Percentiles rank a stretch among this genome's conserved stretches.
Evolutionary conservation across 768 basidiomycete genomes (phyloP).

Genomic region (Pleurotus tuber-regium): DNA sequence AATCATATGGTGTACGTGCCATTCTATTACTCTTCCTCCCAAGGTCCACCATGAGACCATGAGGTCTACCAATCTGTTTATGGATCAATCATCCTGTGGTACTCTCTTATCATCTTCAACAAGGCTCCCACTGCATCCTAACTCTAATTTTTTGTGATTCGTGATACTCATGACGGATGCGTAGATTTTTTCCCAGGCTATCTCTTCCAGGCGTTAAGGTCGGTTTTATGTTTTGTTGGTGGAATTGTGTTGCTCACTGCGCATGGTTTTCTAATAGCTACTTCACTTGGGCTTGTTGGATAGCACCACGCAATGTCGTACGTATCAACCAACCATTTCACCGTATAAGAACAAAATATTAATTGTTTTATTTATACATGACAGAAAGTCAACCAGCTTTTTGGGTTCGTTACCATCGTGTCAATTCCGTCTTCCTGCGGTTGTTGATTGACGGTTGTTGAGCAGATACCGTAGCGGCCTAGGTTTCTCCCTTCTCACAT

Average conservation of each 20-base stretch:
- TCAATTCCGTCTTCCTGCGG: neutral
- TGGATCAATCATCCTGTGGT: neutral
- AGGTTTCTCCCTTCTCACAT: slow-evolving; percentile 51
- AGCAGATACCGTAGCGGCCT: slow-evolving; percentile 45
- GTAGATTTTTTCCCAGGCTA: slow-evolving; percentile 62
- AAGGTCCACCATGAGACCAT: neutral
- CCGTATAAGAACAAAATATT: neutral
- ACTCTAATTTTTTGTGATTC: neutral
- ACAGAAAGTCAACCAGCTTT: slow-evolving; percentile 56
- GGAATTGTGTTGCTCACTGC: slow-evolving; percentile 51
- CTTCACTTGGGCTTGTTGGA: slow-evolving; percentile 56
- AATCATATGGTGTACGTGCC: slow-evolving; percentile 42
- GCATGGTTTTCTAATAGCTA: slow-evolving; percentile 26
- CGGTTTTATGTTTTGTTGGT: slow-evolving; percentile 10
- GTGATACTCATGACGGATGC: neutral
- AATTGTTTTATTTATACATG: slow-evolving; percentile 1
- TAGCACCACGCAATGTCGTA: slow-evolving; percentile 55
- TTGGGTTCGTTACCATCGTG: slow-evolving; percentile 36
- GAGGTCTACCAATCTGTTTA: neutral
- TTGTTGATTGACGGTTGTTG: neutral
- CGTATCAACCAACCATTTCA: slow-evolving; percentile 19
- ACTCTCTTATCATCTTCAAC: neutral
- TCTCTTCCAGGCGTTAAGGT: slow-evolving; percentile 57
- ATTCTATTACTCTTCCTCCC: neutral
- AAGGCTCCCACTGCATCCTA: neutral